phyloP scores from a whole-genome alignment of 257 asterid species.

The Forsythia viridissima region DNA sequence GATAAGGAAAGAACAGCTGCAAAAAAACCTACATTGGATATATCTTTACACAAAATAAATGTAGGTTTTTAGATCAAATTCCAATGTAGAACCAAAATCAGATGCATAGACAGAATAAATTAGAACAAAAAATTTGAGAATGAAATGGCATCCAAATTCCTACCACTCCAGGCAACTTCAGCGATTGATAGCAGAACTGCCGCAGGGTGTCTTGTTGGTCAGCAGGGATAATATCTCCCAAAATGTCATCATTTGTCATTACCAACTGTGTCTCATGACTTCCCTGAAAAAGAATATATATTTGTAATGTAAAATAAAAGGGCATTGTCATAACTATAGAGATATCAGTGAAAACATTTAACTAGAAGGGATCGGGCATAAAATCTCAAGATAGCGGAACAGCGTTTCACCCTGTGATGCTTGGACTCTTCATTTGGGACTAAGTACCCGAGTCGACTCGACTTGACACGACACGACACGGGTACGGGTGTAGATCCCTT shows the following conservation, averaged over 20 bases:
- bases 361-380: slow-evolving; percentile 1
- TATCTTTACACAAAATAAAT: no score
- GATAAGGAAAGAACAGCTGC: background rate
- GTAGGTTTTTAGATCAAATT: no score
- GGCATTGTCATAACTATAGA: background rate
- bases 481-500: no score
- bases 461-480: no score
- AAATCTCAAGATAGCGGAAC: slow-evolving; percentile 2
- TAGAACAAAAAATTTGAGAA: slow-evolving; percentile 1
- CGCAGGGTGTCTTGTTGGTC: slow-evolving; percentile 74
- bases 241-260: slow-evolving; percentile 79
- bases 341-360: background rate
- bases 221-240: slow-evolving; percentile 80
- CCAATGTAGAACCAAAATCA: background rate
- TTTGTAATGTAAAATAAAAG: background rate
- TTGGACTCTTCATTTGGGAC: no score
- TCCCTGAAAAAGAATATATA: slow-evolving; percentile 53
- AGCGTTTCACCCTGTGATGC: background rate
- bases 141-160: slow-evolving; percentile 16
- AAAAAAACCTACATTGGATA: background rate
- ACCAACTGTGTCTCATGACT: slow-evolving; percentile 51
- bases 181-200: slow-evolving; percentile 70
- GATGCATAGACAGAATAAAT: background rate
- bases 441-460: no score
- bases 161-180: slow-evolving; percentile 80